Evolutionary conservation across 495 filamentous ascomycete genomes (phyloP), one percentile per base, ranked within the genome.

Genomic region (Aspergillus ellipticus): DNA sequence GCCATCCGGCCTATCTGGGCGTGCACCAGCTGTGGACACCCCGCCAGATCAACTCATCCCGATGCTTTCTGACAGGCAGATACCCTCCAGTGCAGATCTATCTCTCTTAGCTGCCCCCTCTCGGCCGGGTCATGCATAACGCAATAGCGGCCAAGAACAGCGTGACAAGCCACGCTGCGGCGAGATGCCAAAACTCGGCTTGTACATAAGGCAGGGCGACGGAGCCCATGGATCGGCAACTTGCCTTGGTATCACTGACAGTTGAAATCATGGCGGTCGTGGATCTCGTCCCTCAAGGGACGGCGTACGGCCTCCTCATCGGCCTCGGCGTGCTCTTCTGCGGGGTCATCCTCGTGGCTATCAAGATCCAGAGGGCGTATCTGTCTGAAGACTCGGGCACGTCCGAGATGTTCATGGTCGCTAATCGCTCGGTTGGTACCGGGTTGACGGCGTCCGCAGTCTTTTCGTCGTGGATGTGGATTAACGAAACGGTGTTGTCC

Each of bases 381-480:
- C 64, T 77, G 7, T 61, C 67, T 0, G 76, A 79, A 42, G 76
- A 79, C 48, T 74, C 74, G 16, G 72, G 65, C 11, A 73, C 72
- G 31, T 75, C 74, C 3, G 77, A 80, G 56, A 80, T 80, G 77
- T 80, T 80, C 62, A 78, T 80, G 74, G 74, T 77, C 31, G 77
- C 77, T 16, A 79, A 79, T 62, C 68, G 76, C 15, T 70, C 65
- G 8, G 76, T 80, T 7, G 69, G 72, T 9, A 78, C 70, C 7
- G 77, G 77, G 2, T 61, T 80, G 22, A 79, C 75, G n/a, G 76
- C 76, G 1, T 77, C 74, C 3, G 76, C 77, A 7, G 77, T 80
- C 0, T 75, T 79, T 55, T 72, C 73, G 16, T 74, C 68, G 11
- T 75, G 75, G 75, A 78, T 78, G 74, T 78, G 74, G 75, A 75